Conservation (phyloP, 352 stramenopile species). For the Elongisporangium anandrum region DNA sequence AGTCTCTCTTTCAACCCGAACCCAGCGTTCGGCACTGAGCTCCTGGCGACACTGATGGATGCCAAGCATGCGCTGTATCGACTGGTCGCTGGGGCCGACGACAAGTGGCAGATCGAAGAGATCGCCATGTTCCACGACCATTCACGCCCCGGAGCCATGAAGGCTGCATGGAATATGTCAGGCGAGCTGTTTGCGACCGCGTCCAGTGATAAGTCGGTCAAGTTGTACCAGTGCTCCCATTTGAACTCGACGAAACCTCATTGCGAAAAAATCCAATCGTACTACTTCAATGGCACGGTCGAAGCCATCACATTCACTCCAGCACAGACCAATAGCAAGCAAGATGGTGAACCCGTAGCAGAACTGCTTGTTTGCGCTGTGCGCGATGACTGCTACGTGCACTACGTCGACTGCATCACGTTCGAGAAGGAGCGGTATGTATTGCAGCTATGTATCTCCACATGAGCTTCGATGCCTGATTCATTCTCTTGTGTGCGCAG, state of each 20-base stretch:
- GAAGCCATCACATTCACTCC: conserved; percentile 63
- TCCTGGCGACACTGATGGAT: conserved; percentile 73
- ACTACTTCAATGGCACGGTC: conserved; percentile 83
- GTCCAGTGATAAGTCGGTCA: conserved; percentile 69
- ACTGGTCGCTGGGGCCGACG: conserved; percentile 23
- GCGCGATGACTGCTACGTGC: conserved; percentile 80
- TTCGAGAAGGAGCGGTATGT: conserved; percentile 77
- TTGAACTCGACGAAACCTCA: conserved; percentile 10
- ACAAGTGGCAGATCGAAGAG: conserved; percentile 32
- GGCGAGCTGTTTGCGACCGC: conserved; percentile 65
- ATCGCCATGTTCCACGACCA: conserved; percentile 65
- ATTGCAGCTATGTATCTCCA: neutral
- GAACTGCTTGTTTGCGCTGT: conserved; percentile 65
- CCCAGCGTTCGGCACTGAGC: conserved; percentile 31
- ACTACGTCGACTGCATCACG: conserved; percentile 76
- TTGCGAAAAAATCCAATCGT: conserved; percentile 72
- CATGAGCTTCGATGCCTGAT: neutral
- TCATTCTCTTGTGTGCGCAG: conserved; percentile 15
- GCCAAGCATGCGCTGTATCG: conserved; percentile 54
- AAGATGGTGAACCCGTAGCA: conserved; percentile 1
- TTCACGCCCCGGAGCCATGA: conserved; percentile 61
- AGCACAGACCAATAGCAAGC: neutral
- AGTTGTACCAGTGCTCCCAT: conserved; percentile 52
- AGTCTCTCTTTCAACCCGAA: conserved; percentile 57
- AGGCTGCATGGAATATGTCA: conserved; percentile 49